phyloP scores from a whole-genome alignment of 805 yeast species.

The Cyberlindnera xishuangbannaensis region DNA sequence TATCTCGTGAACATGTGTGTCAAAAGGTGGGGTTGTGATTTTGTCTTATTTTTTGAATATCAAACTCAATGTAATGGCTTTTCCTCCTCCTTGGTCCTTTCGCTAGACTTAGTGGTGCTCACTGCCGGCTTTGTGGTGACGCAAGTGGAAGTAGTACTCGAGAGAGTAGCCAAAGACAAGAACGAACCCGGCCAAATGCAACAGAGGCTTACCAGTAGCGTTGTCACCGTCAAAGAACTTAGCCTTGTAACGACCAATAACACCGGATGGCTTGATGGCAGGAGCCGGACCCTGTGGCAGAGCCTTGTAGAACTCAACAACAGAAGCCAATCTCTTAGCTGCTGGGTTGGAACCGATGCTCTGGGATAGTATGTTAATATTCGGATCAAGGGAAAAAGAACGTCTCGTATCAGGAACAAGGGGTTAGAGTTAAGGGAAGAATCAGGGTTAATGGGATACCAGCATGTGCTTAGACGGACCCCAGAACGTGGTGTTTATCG shows the following conservation, averaged over 20 bases:
- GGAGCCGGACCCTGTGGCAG: constrained; percentile 93
- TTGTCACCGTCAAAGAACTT: constrained; percentile 81
- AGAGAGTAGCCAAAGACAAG: constrained; percentile 78
- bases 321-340: constrained; percentile 94
- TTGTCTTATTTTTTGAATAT: constrained; percentile 5
- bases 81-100: too few species aligned
- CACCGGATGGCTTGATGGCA: constrained; percentile 60
- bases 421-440: too few species aligned
- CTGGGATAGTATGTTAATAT: constrained; percentile 32
- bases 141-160: constrained; percentile 89
- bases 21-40: background rate
- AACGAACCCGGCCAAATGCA: constrained; percentile 68
- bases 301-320: constrained; percentile 91
- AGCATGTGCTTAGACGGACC: too few species aligned
- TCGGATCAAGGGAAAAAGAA: background rate
- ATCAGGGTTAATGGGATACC: too few species aligned
- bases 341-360: constrained; percentile 94
- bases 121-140: constrained; percentile 47
- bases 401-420: background rate
- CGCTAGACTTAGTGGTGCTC: constrained; percentile 31
- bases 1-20: constrained; percentile 2
- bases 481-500: too few species aligned
- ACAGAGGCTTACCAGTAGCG: constrained; percentile 76
- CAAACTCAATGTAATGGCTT: constrained; percentile 9
- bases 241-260: constrained; percentile 74